phyloP scores from a whole-genome alignment of 177 flowering plant species.

The Vitis hybrid region DNA sequence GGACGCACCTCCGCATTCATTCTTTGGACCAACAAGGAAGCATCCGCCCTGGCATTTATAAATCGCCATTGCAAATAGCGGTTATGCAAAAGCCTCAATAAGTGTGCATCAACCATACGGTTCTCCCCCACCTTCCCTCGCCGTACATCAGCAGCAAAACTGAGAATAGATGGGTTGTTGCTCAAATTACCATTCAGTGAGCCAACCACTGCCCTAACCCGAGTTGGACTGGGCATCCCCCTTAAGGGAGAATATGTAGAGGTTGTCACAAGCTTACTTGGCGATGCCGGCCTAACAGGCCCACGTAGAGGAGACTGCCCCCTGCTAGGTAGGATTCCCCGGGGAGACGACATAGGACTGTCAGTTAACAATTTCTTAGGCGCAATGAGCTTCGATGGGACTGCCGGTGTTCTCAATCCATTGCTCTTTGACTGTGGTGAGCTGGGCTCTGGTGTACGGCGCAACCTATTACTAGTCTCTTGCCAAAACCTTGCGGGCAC shows the following conservation, averaged over 20 bases:
- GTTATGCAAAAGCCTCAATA: conserved; percentile 68
- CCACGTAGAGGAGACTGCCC: conserved; percentile 62
- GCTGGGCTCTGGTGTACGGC: conserved; percentile 44
- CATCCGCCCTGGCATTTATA: conserved; percentile 76
- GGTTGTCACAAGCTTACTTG: conserved; percentile 44
- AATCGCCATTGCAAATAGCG: conserved; percentile 86
- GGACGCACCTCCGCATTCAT: conserved; percentile 67
- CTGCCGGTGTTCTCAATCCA: conserved; percentile 23
- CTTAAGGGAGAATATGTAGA: conserved; percentile 42
- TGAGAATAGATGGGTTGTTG: conserved; percentile 49
- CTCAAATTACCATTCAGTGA: conserved; percentile 19
- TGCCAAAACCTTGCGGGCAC: conserved; percentile 70
- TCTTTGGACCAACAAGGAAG: conserved; percentile 52
- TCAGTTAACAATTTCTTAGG: conserved; percentile 36
- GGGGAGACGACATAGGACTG: conserved; percentile 46
- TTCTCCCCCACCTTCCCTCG: conserved; percentile 75
- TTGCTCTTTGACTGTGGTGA: conserved; percentile 35
- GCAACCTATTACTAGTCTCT: conserved; percentile 40
- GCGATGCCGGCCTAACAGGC: conserved; percentile 59
- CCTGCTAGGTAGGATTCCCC: conserved; percentile 33
- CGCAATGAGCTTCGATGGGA: conserved; percentile 24
- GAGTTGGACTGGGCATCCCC: conserved; percentile 62
- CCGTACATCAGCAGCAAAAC: conserved; percentile 63
- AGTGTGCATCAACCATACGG: conserved; percentile 65
- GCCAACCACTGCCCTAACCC: conserved; percentile 37